Evolutionary conservation across 2,329 filamentous ascomycete species (phyloP), one percentile per base, ranked within the genome.

Genomic region (Penicillium psychrosexuale): DNA sequence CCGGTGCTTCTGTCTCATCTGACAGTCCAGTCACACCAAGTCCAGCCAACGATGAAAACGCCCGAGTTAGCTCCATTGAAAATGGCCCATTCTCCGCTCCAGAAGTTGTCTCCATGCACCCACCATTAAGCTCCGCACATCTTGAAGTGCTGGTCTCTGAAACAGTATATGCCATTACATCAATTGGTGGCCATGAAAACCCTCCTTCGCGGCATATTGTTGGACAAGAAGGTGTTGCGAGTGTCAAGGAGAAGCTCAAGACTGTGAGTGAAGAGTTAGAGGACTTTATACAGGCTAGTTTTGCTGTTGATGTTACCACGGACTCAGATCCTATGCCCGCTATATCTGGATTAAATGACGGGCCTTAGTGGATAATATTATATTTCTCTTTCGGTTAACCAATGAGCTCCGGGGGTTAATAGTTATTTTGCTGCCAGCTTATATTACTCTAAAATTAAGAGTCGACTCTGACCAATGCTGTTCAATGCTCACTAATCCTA

Each of bases 241-340:
- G 89, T 38, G 93, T 97, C 37, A 95, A 93, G 72, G 94, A 97
- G 75, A 97, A 97, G 76, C 78, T 99, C 53, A 96, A 95, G 77
- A 97, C 91, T 2, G 90, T 97, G 3, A 96, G 91, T 60, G 92
- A 97, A 71, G 94, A 97, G 76, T 77, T 97, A 53, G 94, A 97
- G 72, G 94, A 97, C 63, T 97, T 97, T 73, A 88, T 96, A 28
- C 91, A 96, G 65, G 88, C 91, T 27, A 97, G 91, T 66, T 81
- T 88, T 61, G 87, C 90, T 0, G 91, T 94, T 15, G 92, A 96
- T 70, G 73, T 75, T 56, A 68, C 67, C 37, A 62, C 61, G 33
- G 69, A 73, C 57, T 65, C 64, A 22, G 69, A 69, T 56, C 59
- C 64, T 34, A 31, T 58, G 46, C 42, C 63, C 60, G 47, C 48